A percentile compares a stretch with the other conserved stretches of the same genome.
phyloP scores from a whole-genome alignment of 169 alveolate species.

The Cyclospora cayetanensis region DNA sequence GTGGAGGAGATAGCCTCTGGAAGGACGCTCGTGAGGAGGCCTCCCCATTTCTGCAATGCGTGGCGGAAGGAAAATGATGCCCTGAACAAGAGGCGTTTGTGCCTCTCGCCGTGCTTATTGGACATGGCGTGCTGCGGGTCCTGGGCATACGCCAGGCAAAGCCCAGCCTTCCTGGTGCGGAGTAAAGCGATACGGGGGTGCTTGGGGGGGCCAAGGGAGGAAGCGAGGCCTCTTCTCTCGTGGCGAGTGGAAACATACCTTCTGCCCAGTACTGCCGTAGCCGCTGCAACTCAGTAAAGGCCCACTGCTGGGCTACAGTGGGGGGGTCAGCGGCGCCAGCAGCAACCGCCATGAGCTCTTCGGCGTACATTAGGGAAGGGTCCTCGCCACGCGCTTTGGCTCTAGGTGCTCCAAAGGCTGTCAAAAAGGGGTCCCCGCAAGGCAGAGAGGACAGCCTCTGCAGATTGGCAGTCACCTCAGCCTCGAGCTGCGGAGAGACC shows the following conservation, averaged over 20 bases:
- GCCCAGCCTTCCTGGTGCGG: background rate
- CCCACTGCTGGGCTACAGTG: background rate
- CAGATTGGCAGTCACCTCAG: background rate
- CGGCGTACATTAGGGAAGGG: constrained; percentile 14
- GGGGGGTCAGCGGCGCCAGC: background rate
- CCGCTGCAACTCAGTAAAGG: constrained; percentile 15
- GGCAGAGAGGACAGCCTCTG: background rate
- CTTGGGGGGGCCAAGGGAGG: background rate
- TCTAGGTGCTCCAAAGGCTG: background rate
- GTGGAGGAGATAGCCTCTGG: background rate
- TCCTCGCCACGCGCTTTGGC: background rate
- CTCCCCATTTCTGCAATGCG: background rate
- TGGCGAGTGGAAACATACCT: background rate
- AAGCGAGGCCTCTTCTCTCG: background rate
- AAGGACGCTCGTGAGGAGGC: background rate
- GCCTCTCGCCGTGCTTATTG: too few species aligned
- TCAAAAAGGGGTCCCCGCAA: background rate
- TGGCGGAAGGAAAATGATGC: too few species aligned
- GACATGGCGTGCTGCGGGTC: constrained; percentile 20
- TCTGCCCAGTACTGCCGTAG: constrained; percentile 25
- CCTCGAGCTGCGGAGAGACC: constrained; percentile 11
- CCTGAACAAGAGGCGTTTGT: too few species aligned
- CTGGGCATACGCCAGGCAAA: background rate
- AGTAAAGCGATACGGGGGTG: background rate
- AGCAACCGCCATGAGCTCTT: constrained; percentile 12